Evolutionary conservation across 305 asterid genomes (phyloP).

Genomic region (Plantago coronopus): DNA sequence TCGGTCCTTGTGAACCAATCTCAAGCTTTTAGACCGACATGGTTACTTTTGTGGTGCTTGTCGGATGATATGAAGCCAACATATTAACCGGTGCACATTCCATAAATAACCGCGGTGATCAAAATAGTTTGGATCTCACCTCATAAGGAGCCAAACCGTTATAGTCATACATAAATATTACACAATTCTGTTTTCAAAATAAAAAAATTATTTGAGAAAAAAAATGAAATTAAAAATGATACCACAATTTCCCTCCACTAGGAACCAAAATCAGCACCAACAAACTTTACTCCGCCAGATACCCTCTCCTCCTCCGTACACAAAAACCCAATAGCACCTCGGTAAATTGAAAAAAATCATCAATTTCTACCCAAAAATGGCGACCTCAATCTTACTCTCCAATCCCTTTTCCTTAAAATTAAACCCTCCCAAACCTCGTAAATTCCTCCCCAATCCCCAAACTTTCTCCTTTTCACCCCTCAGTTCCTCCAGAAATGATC

Average conservation of each 20-base stretch:
- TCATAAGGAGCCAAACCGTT: no score
- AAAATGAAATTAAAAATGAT: not conserved
- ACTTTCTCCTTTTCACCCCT: constrained; percentile 21
- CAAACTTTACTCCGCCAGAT: constrained; percentile 5
- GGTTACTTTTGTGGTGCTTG: no score
- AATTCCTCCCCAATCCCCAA: constrained; percentile 14
- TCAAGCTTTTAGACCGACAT: no score
- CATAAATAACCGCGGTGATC: no score
- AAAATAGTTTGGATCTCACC: no score
- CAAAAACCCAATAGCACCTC: not conserved
- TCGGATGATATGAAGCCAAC: no score
- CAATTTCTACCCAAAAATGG: constrained; percentile 23
- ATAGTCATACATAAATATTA: no score
- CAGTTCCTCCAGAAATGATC: constrained; percentile 2
- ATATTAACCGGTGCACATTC: no score
- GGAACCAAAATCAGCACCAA: not conserved
- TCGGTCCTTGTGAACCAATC: no score
- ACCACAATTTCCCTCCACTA: constrained; percentile 3
- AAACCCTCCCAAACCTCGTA: constrained; percentile 30
- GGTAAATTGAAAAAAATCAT: no score
- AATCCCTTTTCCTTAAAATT: constrained; percentile 29
- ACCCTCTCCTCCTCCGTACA: not conserved
- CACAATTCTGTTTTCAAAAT: no score
- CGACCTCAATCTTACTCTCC: constrained; percentile 34
- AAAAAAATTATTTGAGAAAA: no score